A percentile compares a stretch with the other conserved stretches of the same genome.
Evolutionary conservation across 208 protist species (phyloP).

Genomic region (Angomonas ambiguus): DNA sequence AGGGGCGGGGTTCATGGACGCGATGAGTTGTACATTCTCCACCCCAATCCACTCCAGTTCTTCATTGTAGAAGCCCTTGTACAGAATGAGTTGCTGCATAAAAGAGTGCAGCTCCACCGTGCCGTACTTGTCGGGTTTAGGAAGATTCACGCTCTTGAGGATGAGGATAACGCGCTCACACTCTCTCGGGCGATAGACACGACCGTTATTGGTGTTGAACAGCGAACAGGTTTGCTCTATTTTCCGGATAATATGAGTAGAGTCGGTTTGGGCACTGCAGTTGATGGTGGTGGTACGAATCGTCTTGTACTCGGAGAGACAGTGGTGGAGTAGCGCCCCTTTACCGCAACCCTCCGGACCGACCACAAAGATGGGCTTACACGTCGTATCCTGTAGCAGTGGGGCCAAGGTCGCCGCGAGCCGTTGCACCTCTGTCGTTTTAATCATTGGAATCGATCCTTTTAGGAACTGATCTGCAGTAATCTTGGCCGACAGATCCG

Average conservation of each 20-base stretch:
- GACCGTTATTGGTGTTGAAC: constrained; percentile 82
- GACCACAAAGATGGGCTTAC: constrained; percentile 93
- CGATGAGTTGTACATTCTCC: constrained; percentile 93
- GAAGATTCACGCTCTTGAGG: constrained; percentile 96
- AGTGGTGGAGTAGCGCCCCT: constrained; percentile 76
- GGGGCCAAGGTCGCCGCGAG: constrained; percentile 76
- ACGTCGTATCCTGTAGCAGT: constrained; percentile 62
- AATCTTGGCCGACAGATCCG: constrained; percentile 46
- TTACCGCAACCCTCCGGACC: constrained; percentile 97
- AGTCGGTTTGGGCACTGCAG: constrained; percentile 95
- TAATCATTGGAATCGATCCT: constrained; percentile 54
- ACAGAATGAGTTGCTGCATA: constrained; percentile 96
- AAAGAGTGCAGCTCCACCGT: constrained; percentile 97
- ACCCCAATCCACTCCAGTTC: constrained; percentile 95
- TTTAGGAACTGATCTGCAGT: constrained; percentile 55
- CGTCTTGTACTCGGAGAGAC: constrained; percentile 45
- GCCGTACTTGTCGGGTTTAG: constrained; percentile 97
- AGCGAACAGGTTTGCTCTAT: constrained; percentile 91
- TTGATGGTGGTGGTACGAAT: constrained; percentile 86
- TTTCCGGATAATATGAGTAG: constrained; percentile 93
- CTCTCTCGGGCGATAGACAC: constrained; percentile 92
- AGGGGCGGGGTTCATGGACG: constrained; percentile 91
- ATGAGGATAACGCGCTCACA: constrained; percentile 92
- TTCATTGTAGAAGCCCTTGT: constrained; percentile 95
- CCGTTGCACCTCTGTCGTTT: constrained; percentile 92